phyloP scores from a whole-genome alignment of 768 basidiomycete species.

The Pleurotus cornucopiae region DNA sequence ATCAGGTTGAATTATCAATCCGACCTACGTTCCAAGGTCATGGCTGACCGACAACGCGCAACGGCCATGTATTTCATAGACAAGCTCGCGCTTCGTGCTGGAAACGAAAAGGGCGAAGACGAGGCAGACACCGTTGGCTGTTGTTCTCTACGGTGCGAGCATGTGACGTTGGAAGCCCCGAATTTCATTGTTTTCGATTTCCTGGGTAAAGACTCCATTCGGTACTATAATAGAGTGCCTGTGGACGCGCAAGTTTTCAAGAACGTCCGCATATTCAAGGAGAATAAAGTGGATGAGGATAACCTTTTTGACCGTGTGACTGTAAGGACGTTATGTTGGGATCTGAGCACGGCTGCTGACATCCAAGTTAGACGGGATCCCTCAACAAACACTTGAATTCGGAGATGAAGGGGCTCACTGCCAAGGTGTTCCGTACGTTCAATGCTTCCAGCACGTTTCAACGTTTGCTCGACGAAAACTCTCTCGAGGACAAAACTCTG shows the following conservation, averaged over 20 bases:
- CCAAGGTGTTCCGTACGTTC: constrained; percentile 99
- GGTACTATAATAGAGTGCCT: constrained; percentile 89
- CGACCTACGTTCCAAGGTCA: constrained; percentile 86
- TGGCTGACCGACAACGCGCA: constrained; percentile 95
- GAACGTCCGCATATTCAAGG: constrained; percentile 96
- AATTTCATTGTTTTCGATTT: constrained; percentile 93
- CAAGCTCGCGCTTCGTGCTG: constrained; percentile 92
- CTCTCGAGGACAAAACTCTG: constrained; percentile 59
- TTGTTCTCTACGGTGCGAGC: constrained; percentile 95
- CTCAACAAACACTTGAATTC: constrained; percentile 90
- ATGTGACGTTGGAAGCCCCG: constrained; percentile 87
- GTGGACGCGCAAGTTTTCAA: constrained; percentile 95
- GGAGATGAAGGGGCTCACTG: constrained; percentile 97
- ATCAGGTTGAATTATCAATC: constrained; percentile 86
- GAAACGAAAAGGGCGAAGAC: constrained; percentile 99
- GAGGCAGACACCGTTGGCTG: constrained; percentile 99
- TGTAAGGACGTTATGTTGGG: constrained; percentile 44
- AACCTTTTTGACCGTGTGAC: constrained; percentile 93
- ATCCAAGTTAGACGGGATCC: constrained; percentile 55
- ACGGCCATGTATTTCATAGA: constrained; percentile 99
- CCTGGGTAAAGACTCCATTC: constrained; percentile 97
- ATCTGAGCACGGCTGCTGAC: constrained; percentile 1
- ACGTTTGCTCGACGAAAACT: constrained; percentile 72
- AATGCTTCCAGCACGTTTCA: constrained; percentile 98
- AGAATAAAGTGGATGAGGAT: constrained; percentile 84